phyloP scores from a whole-genome alignment of 2,329 filamentous ascomycete genomes.

The Fusarium sororula region DNA sequence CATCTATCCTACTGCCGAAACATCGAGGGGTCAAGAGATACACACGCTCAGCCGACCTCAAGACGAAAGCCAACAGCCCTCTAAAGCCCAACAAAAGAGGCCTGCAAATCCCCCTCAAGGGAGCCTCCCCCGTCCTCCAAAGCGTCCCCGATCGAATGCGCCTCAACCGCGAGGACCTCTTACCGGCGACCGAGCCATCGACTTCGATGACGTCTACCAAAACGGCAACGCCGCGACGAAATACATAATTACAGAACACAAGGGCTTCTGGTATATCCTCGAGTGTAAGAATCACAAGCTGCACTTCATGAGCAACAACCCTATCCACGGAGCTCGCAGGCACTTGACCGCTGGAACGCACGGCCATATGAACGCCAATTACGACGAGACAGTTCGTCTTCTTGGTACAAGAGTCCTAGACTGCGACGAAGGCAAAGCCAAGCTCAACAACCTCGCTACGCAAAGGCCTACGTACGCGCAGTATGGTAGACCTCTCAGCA shows the following conservation, averaged over 20 bases:
- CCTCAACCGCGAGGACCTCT: neutral
- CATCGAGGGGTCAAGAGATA: too few relatives aligned
- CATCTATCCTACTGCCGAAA: neutral
- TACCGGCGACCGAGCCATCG: neutral
- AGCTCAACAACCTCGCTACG: neutral
- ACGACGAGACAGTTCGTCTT: neutral
- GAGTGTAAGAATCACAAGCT: neutral
- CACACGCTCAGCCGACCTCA: neutral
- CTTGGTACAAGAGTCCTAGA: fast-evolving
- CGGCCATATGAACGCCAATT: neutral
- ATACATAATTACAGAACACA: neutral
- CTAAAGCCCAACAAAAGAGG: neutral
- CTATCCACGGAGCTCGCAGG: neutral
- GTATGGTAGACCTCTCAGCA: neutral
- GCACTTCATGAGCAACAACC: neutral
- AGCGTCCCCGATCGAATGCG: neutral
- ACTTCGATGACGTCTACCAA: constrained; percentile 10
- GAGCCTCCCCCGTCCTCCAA: neutral
- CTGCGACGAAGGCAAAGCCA: neutral
- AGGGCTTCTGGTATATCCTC: constrained; percentile 5
- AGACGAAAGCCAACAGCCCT: neutral
- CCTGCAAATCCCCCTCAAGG: neutral
- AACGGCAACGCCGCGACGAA: neutral
- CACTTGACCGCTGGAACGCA: neutral
- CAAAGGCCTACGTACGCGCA: neutral